phyloP scores from a whole-genome alignment of 108 stramenopile genomes.

The Fragilaria crotonensis region DNA sequence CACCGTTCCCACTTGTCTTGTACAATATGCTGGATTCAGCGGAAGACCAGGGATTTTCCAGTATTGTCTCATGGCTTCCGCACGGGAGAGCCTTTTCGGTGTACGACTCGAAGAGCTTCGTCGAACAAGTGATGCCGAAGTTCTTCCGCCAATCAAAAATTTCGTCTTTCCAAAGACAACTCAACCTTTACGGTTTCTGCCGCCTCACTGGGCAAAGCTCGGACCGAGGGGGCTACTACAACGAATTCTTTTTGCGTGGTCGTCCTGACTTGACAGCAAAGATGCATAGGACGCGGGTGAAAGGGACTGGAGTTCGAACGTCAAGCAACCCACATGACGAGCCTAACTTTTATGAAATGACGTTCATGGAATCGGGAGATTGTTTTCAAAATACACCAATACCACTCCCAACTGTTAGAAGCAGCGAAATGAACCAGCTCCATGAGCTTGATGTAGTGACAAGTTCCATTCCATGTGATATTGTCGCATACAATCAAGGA shows the following conservation, averaged over 20 bases:
- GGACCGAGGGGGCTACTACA: slow-evolving; percentile 50
- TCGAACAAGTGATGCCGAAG: slow-evolving; percentile 58
- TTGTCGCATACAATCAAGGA: too few relatives aligned
- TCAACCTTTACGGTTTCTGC: slow-evolving; percentile 77
- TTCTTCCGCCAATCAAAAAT: slow-evolving; percentile 88
- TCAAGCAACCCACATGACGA: neutral
- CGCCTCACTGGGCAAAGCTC: slow-evolving; percentile 28
- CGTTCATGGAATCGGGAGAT: neutral
- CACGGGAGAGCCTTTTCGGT: slow-evolving; percentile 57
- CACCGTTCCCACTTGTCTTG: neutral
- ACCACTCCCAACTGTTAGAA: too few relatives aligned
- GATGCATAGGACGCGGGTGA: neutral
- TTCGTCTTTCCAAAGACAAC: slow-evolving; percentile 83
- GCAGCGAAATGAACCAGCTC: too few relatives aligned
- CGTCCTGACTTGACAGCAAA: neutral
- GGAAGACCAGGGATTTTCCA: neutral
- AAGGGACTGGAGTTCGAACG: slow-evolving; percentile 1
- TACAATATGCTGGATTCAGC: slow-evolving; percentile 1
- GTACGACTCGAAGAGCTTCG: slow-evolving; percentile 50
- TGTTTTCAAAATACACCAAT: too few relatives aligned
- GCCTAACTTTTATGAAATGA: slow-evolving; percentile 5
- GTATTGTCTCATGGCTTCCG: slow-evolving; percentile 57
- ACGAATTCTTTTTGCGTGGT: slow-evolving; percentile 51
- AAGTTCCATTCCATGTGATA: too few relatives aligned
- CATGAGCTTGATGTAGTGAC: too few relatives aligned